These are phyloP conservation scores for Croton setiger DNA, from an alignment of 441 rosid species.

Conservation along the genomic window DNA sequence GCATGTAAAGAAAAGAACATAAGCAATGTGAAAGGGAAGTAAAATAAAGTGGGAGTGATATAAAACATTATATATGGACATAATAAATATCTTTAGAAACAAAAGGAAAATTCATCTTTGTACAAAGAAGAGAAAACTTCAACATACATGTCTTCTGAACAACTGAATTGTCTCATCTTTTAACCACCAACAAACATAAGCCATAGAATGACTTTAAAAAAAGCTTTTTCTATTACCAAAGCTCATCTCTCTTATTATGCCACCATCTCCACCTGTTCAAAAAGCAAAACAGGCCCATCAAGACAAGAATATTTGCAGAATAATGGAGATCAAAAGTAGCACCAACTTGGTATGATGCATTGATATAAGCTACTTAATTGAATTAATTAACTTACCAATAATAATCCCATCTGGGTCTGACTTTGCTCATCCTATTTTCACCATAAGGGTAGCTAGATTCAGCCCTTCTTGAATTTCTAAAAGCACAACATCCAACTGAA, in stretches of 20 bases:
- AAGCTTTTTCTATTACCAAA: constrained; percentile 32
- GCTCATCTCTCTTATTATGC: constrained; percentile 40
- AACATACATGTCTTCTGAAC: no score
- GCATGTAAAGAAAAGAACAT: background rate
- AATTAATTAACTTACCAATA: constrained; percentile 52
- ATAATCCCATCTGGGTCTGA: constrained; percentile 81
- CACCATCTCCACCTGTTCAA: constrained; percentile 61
- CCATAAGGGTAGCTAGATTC: constrained; percentile 69
- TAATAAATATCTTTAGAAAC: no score
- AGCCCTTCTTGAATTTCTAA: constrained; percentile 58
- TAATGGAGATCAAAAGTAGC: no score
- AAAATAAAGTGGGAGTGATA: background rate
- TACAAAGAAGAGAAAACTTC: constrained; percentile 15
- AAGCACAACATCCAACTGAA: constrained; percentile 82
- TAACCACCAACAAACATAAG: constrained; percentile 3
- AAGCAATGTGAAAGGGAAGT: background rate
- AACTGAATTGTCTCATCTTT: constrained; percentile 24
- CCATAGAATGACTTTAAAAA: no score
- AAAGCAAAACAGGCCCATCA: background rate
- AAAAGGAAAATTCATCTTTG: constrained; percentile 21
- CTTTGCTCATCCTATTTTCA: constrained; percentile 66
- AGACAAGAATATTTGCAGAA: no score
- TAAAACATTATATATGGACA: background rate
- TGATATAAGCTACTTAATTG: no score
- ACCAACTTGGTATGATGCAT: no score